Evolutionary conservation across 192 early-diverging fungal species (phyloP).

Genomic region (Glomus cerebriforme): DNA sequence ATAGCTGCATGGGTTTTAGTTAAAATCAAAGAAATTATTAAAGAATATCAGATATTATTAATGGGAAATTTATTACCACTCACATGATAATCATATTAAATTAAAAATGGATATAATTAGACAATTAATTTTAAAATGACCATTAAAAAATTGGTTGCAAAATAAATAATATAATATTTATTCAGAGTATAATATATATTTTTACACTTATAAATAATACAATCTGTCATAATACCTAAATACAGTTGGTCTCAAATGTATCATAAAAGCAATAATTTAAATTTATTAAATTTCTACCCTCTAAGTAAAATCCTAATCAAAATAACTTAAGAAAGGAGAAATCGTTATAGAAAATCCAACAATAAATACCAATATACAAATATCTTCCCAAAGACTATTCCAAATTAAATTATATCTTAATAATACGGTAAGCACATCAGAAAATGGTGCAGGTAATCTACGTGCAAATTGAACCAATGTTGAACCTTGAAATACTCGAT

Average conservation of each 20-base stretch:
- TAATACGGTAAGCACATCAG: constrained; percentile 45
- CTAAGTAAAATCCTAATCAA: not conserved
- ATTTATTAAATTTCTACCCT: not conserved
- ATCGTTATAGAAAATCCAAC: constrained; percentile 36
- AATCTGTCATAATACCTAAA: too few species aligned
- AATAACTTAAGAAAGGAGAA: not conserved
- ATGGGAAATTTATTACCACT: constrained; percentile 23
- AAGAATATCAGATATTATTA: constrained; percentile 15
- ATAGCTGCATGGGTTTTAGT: constrained; percentile 6
- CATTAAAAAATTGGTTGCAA: too few species aligned
- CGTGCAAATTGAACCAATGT: constrained; percentile 46
- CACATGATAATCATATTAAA: not conserved
- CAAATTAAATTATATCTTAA: constrained; percentile 58
- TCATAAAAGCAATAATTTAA: not conserved
- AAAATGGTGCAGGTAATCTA: constrained; percentile 52
- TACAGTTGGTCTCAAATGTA: too few species aligned
- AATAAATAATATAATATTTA: too few species aligned
- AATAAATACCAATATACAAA: constrained; percentile 51
- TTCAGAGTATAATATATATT: too few species aligned
- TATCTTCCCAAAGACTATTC: constrained; percentile 55
- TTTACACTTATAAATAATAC: too few species aligned
- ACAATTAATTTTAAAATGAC: too few species aligned
- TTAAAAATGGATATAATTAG: too few species aligned
- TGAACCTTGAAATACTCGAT: constrained; percentile 37
- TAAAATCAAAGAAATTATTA: constrained; percentile 16